A percentile compares a stretch with the other conserved stretches of the same genome.
Conservation (phyloP, 805 yeast species). For the Wickerhamomyces rabaulensis region DNA sequence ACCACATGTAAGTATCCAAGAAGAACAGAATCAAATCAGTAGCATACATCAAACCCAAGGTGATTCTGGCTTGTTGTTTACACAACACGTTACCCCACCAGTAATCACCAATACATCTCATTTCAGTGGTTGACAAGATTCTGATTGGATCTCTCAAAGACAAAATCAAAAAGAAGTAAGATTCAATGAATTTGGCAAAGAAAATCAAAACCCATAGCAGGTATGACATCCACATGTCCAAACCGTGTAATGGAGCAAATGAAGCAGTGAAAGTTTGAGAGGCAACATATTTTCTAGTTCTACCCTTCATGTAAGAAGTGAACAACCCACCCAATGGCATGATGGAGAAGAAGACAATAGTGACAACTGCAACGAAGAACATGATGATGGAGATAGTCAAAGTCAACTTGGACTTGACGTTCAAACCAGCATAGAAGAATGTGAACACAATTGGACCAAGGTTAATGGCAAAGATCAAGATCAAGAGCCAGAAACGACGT, state of each 20-base stretch:
- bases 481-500: conserved; percentile 76
- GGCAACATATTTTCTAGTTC: conserved; percentile 83
- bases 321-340: conserved; percentile 97
- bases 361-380: conserved; percentile 82
- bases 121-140: conserved; percentile 71
- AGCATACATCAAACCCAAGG: conserved; percentile 85
- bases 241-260: conserved; percentile 72
- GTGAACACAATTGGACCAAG: conserved; percentile 84
- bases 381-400: conserved; percentile 77
- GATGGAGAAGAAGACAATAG: conserved; percentile 79
- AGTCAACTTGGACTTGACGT: conserved; percentile 65
- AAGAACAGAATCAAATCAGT: conserved; percentile 94
- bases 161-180: conserved; percentile 85
- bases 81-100: conserved; percentile 81
- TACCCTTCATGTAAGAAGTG: conserved; percentile 84
- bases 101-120: conserved; percentile 95
- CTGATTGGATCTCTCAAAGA: conserved; percentile 94
- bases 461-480: conserved; percentile 61
- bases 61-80: conserved; percentile 80
- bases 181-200: conserved; percentile 83
- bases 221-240: conserved; percentile 96
- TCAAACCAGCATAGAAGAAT: conserved; percentile 71
- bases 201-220: conserved; percentile 87
- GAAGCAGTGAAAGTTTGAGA: conserved; percentile 95
- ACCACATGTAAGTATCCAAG: conserved; percentile 99